phyloP scores from a whole-genome alignment of 2,329 filamentous ascomycete genomes.

The Mycosphaerella sp. region DNA sequence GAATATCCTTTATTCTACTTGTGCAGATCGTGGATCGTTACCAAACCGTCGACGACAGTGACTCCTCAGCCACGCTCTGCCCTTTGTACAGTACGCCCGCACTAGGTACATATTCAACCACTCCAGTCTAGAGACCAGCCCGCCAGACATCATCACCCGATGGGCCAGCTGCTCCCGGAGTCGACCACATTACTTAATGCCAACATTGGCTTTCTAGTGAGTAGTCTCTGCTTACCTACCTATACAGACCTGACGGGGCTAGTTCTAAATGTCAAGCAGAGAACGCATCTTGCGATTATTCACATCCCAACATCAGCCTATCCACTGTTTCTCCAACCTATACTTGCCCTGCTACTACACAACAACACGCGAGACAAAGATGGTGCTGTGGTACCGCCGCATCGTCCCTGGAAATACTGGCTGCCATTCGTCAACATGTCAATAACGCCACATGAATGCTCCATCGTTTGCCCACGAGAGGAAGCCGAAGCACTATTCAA shows the following conservation, averaged over 20 bases:
- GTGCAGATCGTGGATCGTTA: constrained; percentile 30
- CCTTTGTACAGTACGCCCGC: not conserved
- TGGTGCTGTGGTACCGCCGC: constrained; percentile 33
- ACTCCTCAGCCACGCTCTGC: constrained; percentile 12
- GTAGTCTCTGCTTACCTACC: not conserved
- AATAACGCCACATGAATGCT: constrained; percentile 86
- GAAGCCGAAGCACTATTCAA: constrained; percentile 70
- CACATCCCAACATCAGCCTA: constrained; percentile 80
- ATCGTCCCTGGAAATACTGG: constrained; percentile 44
- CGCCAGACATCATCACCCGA: too few species aligned
- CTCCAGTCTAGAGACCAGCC: not conserved
- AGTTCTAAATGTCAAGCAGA: constrained; percentile 52
- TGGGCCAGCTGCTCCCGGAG: constrained; percentile 25
- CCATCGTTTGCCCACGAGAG: constrained; percentile 74
- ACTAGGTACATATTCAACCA: not conserved
- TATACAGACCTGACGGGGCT: not conserved
- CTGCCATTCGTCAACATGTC: constrained; percentile 91
- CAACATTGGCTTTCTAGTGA: constrained; percentile 46
- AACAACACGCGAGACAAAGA: constrained; percentile 36
- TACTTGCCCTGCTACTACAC: constrained; percentile 71
- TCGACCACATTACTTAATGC: constrained; percentile 45
- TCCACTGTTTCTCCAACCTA: constrained; percentile 72
- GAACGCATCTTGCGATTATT: constrained; percentile 79
- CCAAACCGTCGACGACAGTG: constrained; percentile 8
- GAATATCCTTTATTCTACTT: constrained; percentile 28